These are phyloP conservation scores for Talaromyces sp. DNA, from an alignment of 2,329 filamentous ascomycete genomes.

Conservation along the genomic window DNA sequence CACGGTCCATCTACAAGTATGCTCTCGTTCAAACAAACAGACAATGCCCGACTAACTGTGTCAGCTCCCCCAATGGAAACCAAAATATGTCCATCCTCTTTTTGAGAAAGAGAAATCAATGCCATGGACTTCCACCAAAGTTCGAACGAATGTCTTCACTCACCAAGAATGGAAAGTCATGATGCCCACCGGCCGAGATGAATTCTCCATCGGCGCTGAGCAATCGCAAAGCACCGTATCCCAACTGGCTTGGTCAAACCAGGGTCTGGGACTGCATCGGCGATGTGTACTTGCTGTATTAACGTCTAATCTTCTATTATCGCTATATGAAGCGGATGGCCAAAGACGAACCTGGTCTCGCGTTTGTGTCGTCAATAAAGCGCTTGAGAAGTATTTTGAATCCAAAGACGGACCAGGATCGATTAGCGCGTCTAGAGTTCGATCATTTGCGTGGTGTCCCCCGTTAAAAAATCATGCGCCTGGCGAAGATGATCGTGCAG, in stretches of 20 bases:
- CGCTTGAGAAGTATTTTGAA: constrained; percentile 41
- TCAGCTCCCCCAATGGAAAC: constrained; percentile 19
- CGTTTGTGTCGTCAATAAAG: constrained; percentile 51
- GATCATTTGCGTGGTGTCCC: constrained; percentile 43
- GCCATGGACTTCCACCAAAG: constrained; percentile 38
- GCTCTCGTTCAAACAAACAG: constrained; percentile 14
- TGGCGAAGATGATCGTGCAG: constrained; percentile 2
- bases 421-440: constrained; percentile 34
- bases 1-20: constrained; percentile 51
- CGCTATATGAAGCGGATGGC: constrained; percentile 53
- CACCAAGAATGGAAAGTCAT: constrained; percentile 48
- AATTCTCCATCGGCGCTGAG: constrained; percentile 58
- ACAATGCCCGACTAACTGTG: not conserved
- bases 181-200: constrained; percentile 44
- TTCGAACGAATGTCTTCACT: constrained; percentile 53
- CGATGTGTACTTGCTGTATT: constrained; percentile 54
- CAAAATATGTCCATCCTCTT: constrained; percentile 17
- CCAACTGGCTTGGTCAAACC: constrained; percentile 55
- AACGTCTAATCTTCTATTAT: constrained; percentile 55
- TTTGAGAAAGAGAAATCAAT: constrained; percentile 22
- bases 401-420: not conserved
- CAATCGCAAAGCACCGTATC: constrained; percentile 51
- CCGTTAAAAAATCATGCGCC: constrained; percentile 24
- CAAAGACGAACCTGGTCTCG: constrained; percentile 50
- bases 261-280: constrained; percentile 53